phyloP scores from a whole-genome alignment of 345 rosid species.

The Reutealis trisperma region DNA sequence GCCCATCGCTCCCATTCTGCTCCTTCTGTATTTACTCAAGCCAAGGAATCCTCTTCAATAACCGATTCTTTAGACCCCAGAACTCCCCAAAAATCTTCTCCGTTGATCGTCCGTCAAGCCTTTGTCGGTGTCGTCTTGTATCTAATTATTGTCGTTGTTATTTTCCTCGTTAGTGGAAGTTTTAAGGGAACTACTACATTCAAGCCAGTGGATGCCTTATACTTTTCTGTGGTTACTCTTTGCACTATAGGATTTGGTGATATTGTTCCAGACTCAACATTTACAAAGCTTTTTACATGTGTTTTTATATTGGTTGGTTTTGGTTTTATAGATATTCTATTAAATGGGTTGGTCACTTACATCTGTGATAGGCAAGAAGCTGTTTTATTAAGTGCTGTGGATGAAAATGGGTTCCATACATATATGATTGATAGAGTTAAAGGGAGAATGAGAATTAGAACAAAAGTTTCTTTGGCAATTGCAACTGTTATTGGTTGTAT shows the following conservation, averaged over 20 bases:
- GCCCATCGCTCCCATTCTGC: conserved; percentile 55
- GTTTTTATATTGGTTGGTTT: conserved; percentile 58
- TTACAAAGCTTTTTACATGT: conserved; percentile 60
- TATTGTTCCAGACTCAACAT: conserved; percentile 57
- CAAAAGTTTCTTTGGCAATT: conserved; percentile 57
- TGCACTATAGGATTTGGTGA: conserved; percentile 76
- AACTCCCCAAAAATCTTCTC: conserved; percentile 28
- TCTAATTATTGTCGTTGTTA: conserved; percentile 33
- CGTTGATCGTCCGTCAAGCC: conserved; percentile 54
- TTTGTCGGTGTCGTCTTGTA: conserved; percentile 52
- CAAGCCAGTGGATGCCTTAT: conserved; percentile 60
- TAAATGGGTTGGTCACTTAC: conserved; percentile 59
- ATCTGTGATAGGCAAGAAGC: conserved; percentile 67
- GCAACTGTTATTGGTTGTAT: conserved; percentile 48
- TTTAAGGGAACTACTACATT: conserved; percentile 47
- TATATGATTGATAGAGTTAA: conserved; percentile 58
- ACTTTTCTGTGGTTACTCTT: conserved; percentile 65
- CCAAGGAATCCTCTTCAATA: conserved; percentile 25
- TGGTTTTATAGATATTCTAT: conserved; percentile 61
- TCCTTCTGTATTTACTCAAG: conserved; percentile 51
- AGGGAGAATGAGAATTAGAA: conserved; percentile 68
- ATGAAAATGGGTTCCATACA: conserved; percentile 46
- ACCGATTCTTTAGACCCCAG: conserved; percentile 28
- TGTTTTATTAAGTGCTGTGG: conserved; percentile 51
- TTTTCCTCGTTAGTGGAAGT: conserved; percentile 32